phyloP scores from a whole-genome alignment of 2,329 filamentous ascomycete species.

The Zasmidium angulare region DNA sequence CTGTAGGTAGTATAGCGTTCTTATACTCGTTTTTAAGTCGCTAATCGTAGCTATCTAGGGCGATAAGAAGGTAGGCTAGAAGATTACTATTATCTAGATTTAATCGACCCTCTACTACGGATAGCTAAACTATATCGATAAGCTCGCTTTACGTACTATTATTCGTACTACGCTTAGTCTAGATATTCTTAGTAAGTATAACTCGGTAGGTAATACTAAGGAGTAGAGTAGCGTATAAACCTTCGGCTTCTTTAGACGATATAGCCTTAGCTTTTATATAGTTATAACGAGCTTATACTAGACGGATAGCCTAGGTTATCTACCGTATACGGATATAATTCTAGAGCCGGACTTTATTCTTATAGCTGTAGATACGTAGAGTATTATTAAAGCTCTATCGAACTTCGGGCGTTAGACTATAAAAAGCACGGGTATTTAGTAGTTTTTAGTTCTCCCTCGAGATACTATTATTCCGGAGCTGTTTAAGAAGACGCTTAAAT shows the following conservation, averaged over 20 bases:
- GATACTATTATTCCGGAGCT: not conserved
- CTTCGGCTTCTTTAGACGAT: not conserved
- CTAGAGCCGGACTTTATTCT: not conserved
- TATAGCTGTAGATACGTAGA: not conserved
- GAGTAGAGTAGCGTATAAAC: not conserved
- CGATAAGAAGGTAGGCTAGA: too few species aligned
- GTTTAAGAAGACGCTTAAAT: not conserved
- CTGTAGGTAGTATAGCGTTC: too few species aligned
- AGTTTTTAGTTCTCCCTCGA: not conserved
- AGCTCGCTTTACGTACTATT: too few species aligned
- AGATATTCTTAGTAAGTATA: not conserved
- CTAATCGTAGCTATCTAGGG: too few species aligned
- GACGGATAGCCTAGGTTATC: not conserved
- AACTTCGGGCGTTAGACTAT: not conserved
- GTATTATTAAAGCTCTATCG: not conserved
- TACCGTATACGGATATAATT: not conserved
- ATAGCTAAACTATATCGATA: too few species aligned
- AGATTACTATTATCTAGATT: too few species aligned
- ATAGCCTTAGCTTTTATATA: not conserved
- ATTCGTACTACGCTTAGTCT: not conserved
- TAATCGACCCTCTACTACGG: too few species aligned
- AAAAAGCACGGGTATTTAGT: not conserved
- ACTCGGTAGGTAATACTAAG: not conserved
- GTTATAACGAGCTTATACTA: not conserved
- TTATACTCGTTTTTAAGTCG: too few species aligned